Conservation (phyloP, 202 grass and related monocot genomes). For the Dendrocalamus latiflorus region DNA sequence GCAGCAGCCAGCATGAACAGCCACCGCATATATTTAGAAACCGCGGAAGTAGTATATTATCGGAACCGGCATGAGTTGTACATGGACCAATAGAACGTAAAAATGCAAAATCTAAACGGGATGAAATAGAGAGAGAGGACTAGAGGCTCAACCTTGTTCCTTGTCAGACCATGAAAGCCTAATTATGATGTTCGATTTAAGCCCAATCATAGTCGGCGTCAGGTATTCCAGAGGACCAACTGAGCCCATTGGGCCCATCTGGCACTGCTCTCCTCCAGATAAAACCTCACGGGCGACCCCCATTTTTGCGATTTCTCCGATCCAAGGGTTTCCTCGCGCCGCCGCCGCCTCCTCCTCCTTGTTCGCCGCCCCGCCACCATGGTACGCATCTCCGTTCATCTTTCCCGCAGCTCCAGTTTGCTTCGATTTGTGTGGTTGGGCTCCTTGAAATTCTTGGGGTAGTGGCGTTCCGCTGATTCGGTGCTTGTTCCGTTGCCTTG, state of each 20-base stretch:
- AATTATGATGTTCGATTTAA: not conserved
- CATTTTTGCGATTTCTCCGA: not conserved
- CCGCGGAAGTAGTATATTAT: too few species aligned
- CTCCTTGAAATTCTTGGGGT: not conserved
- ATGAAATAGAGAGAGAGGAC: not conserved
- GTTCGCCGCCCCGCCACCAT: slow-evolving; percentile 14
- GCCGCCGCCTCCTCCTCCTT: slow-evolving; percentile 10
- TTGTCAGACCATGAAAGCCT: not conserved
- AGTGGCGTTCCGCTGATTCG: not conserved
- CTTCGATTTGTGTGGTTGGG: not conserved
- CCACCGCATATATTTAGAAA: too few species aligned
- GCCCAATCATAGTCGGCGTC: not conserved
- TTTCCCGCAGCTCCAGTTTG: too few species aligned
- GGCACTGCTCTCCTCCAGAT: not conserved
- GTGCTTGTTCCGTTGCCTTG: not conserved
- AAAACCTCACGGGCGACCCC: not conserved
- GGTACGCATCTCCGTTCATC: slow-evolving; percentile 31
- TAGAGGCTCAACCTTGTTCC: not conserved
- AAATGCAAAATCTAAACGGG: not conserved
- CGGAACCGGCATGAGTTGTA: too few species aligned
- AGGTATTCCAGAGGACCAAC: not conserved
- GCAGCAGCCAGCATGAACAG: too few species aligned
- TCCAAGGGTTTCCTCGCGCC: slow-evolving; percentile 49
- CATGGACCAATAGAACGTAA: too few species aligned
- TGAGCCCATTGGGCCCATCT: not conserved